Base-by-base conservation (phyloP, 805 yeast species). In the Pichia rugopelliculosa region DNA sequence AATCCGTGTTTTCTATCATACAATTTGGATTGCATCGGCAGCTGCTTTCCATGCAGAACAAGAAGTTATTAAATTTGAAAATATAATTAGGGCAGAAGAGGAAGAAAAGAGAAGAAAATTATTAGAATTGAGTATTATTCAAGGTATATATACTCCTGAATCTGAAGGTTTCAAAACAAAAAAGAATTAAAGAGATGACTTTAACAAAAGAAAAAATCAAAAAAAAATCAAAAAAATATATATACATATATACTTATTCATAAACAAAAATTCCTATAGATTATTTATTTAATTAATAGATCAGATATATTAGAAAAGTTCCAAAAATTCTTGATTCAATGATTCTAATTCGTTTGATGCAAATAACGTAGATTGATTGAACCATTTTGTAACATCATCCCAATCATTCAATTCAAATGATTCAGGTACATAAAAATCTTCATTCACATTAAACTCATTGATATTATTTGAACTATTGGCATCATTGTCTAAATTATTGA, bases 41-140 rank as follows among this genome's bases (percentile, higher is more conserved):
- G 71, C 71, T 7, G 61, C 68, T 3, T 67, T 65, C 46, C 56
- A 58, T 17, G 59, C 71, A 1, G 71, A 67, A 54, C 52, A 59
- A 27, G 62, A 64, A 42, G 69, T 67, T 30, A 57, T 66, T 51
- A 58, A 46, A 36, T 67, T 65, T 48, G 70, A 67, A 49, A 55
- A 58, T 17, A 39, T 42, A 9, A 57, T 64, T 26, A 56, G 66
- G 38, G 42, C 26, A 6, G 70, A 67, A 50, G 68, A 67, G 44
- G 62, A 57, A 41, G 33, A 56, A 25, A 63, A 59, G 44, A 57
- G 66, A 45, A 57, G 59, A 39, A 58, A 62, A 48, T 51, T 67
- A 34, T 54, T 67, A 10, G 69, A 67, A 50, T 54, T 59, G 50
- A 62, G 68, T 41, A 59, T 67, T 18, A 39, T 58, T 45, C 57